These are phyloP conservation scores for Rhodotorula sp. DNA, from an alignment of 1,284 basidiomycete species.

Conservation along the genomic window DNA sequence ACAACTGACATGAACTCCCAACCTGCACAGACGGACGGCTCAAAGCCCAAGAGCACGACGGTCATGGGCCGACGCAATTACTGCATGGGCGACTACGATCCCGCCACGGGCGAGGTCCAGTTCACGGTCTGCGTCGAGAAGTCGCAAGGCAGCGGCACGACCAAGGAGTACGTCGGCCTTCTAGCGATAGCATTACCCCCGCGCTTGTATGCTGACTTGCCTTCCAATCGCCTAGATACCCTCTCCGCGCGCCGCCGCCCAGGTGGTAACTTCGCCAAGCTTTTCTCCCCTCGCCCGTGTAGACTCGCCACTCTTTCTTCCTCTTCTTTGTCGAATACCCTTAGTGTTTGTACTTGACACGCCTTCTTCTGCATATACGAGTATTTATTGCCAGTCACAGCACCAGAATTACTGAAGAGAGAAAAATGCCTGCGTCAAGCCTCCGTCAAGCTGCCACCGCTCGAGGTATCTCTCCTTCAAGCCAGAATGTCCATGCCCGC, in stretches of 20 bases:
- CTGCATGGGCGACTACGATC: slow-evolving; percentile 70
- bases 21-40: slow-evolving; percentile 64
- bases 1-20: slow-evolving; percentile 60
- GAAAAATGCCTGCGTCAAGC: neutral
- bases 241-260: slow-evolving; percentile 25
- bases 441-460: neutral
- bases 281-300: neutral
- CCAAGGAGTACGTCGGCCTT: slow-evolving; percentile 54
- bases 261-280: slow-evolving; percentile 9
- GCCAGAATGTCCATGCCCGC: slow-evolving; percentile 14
- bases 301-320: neutral
- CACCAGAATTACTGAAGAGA: neutral
- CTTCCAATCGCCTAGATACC: slow-evolving; percentile 49
- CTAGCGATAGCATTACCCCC: neutral
- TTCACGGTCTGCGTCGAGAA: slow-evolving; percentile 88
- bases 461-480: neutral
- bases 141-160: slow-evolving; percentile 69
- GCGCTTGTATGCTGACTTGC: too few species aligned
- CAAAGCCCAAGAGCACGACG: slow-evolving; percentile 60
- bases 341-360: neutral
- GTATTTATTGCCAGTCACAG: neutral
- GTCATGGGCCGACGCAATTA: slow-evolving; percentile 69
- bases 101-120: slow-evolving; percentile 63
- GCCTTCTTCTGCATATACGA: neutral
- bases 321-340: neutral